Evolutionary conservation across 1,284 basidiomycete genomes (phyloP).

Genomic region (Ganoderma lingzhi): DNA sequence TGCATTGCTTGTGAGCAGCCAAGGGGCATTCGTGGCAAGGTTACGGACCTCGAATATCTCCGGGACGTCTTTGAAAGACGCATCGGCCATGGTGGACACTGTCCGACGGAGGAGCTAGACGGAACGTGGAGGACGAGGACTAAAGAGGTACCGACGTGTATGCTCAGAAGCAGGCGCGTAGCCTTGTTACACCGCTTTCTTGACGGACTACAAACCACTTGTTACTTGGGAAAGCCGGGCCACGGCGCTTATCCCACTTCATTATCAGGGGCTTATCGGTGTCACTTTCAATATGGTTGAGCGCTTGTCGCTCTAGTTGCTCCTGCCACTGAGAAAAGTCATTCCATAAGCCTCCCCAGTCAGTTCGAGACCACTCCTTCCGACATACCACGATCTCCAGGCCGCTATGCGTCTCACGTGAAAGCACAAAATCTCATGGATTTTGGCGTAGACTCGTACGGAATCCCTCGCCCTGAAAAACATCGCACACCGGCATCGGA

Average conservation of each 20-base stretch:
- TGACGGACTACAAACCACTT: background rate
- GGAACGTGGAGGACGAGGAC: constrained; percentile 14
- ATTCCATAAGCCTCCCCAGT: background rate
- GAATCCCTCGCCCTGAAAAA: constrained; percentile 1
- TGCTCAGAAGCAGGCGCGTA: constrained; percentile 19
- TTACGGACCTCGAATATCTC: constrained; percentile 72
- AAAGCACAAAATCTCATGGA: background rate
- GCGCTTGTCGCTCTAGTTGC: no score
- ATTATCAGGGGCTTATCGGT: background rate
- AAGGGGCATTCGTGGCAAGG: background rate
- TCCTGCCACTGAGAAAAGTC: background rate
- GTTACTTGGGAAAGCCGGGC: background rate
- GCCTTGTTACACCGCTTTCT: constrained; percentile 22
- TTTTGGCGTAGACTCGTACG: background rate
- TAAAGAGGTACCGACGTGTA: constrained; percentile 29
- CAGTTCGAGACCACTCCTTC: background rate
- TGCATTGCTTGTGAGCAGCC: constrained; percentile 12
- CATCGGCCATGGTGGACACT: constrained; percentile 45
- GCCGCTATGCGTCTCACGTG: constrained; percentile 1
- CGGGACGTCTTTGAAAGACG: constrained; percentile 63
- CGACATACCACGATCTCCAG: background rate
- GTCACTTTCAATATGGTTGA: background rate
- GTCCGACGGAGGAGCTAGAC: constrained; percentile 11
- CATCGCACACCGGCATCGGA: constrained; percentile 12
- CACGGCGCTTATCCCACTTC: background rate